Evolutionary conservation across 2,329 filamentous ascomycete species (phyloP).

Genomic region (Talaromyces amestolkiae): DNA sequence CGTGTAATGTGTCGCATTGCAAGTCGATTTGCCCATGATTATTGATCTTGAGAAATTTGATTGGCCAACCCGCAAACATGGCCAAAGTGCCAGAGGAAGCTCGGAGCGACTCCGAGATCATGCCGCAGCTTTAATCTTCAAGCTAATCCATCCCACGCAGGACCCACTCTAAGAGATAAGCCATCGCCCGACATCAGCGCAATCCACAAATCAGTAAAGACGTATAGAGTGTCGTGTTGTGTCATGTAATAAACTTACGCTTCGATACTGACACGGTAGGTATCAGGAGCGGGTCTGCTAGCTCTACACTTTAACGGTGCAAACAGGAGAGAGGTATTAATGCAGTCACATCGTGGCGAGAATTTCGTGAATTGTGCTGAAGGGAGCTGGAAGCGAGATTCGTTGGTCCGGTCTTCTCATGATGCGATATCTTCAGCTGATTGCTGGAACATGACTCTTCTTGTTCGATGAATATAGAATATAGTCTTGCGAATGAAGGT

Average conservation of each 20-base stretch:
- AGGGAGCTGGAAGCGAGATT: constrained; percentile 14
- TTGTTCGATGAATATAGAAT: neutral
- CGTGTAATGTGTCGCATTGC: too few species aligned
- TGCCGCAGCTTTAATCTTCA: neutral
- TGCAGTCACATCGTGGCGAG: neutral
- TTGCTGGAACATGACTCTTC: neutral
- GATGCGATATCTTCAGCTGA: neutral
- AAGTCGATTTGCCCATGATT: too few species aligned
- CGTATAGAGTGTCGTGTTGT: neutral
- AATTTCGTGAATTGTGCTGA: neutral
- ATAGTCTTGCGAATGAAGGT: neutral
- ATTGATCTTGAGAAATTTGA: neutral
- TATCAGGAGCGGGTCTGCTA: neutral
- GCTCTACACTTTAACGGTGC: neutral
- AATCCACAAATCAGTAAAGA: neutral
- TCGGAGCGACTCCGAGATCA: constrained; percentile 10
- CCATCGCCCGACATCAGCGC: neutral
- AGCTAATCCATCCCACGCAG: neutral
- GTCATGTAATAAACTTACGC: neutral
- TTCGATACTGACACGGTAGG: neutral
- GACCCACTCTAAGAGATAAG: neutral
- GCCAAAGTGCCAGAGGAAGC: constrained; percentile 8
- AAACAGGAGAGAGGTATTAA: neutral
- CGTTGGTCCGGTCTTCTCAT: neutral
- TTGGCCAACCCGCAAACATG: neutral